Percentiles rank a stretch among this genome's conserved stretches.
phyloP scores from a whole-genome alignment of 192 early-diverging fungal species.

The Chytriomyces hyalinus region DNA sequence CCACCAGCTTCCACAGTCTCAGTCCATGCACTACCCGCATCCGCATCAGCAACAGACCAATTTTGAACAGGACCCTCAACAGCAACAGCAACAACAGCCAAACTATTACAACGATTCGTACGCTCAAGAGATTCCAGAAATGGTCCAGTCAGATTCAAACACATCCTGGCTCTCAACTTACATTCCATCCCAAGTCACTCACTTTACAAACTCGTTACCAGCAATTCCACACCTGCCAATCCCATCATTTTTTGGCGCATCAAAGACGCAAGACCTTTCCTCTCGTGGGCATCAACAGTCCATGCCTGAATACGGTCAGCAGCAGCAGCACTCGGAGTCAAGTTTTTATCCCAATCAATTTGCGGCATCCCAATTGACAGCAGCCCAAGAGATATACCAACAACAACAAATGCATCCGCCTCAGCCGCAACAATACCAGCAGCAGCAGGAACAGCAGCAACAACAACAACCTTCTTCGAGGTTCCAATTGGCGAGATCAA shows the following conservation, averaged over 20 bases:
- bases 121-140: neutral
- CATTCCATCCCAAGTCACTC: too few relatives aligned
- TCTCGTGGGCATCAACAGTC: too few relatives aligned
- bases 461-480: neutral
- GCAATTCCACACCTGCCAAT: neutral
- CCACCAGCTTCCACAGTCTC: too few relatives aligned
- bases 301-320: neutral
- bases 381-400: neutral
- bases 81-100: too few relatives aligned
- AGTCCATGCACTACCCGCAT: too few relatives aligned
- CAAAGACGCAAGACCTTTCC: neutral
- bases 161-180: neutral
- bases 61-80: too few relatives aligned
- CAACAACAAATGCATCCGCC: neutral
- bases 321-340: neutral
- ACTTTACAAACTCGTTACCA: too few relatives aligned
- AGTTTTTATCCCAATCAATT: neutral
- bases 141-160: neutral
- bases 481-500: neutral
- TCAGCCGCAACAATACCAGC: constrained; percentile 1
- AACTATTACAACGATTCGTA: neutral
- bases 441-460: neutral
- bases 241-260: neutral
- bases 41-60: too few relatives aligned
- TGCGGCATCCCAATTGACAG: neutral